Base-by-base conservation (phyloP, 176 grass and related monocot genomes). In the barley (Hordeum vulgare) region DNA sequence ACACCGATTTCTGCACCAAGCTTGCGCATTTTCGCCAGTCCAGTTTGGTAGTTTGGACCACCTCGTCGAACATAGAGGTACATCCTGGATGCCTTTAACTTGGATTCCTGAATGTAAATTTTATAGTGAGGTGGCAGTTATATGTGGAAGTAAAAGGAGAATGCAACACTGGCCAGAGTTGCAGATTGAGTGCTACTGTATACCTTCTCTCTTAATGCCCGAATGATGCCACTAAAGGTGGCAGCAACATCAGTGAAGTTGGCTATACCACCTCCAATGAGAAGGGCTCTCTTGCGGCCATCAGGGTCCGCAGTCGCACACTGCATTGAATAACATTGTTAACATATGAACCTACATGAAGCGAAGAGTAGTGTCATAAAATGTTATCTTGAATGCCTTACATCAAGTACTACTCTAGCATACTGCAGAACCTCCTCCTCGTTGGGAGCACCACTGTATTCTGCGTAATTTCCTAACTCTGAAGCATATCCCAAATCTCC, bases 221-320 rank as follows among this genome's bases (percentile, higher is more conserved):
- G 84, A 81, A 95, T 95, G 61, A 98, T 95, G 78, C 93, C 96
- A 77, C 70, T 93, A 87, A 98, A 98, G 61, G 96, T 98, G 36
- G 96, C 89, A 8, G 88, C 96, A 17, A 95, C 96, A 82, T 98
- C 93, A 25, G 96, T 98, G 84, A 98, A 98, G 88, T 98, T 98
- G 66, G 93, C 96, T 40, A 98, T 98, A 65, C 96, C 96, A 24
- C 96, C 96, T 88, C 96, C 93, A 8, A 98, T 91, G 62, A 98
- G 90, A 64, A 98, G 90, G 10, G 90, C 96, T 86, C 95, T 91
- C 89, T 93, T 98, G 11, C 73, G 93, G 24, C 93, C 96, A 91
- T 98, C 93, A 62, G 96, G 96, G 80, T 98, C 89, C 20, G 89
- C 39, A 27, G 90, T 95, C 28, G 85, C 96, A 71, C 89, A 93